These are phyloP conservation scores for Aurantiochytrium sp. DNA, from an alignment of 108 stramenopile species.

Conservation along the genomic window DNA sequence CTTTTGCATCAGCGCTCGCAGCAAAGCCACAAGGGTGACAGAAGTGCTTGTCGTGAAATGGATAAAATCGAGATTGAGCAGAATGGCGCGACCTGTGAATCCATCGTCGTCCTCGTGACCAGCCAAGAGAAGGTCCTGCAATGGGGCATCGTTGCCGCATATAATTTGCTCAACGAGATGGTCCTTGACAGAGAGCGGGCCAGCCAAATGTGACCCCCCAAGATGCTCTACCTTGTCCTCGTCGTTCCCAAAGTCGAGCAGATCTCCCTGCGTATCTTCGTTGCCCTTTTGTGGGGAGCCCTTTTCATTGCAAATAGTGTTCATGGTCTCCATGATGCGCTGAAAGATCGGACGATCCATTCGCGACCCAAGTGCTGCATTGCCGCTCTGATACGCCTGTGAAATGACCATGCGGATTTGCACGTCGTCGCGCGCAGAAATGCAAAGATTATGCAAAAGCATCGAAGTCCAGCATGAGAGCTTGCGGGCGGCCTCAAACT, in stretches of 20 bases:
- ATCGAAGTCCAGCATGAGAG: background rate
- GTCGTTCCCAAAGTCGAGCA: background rate
- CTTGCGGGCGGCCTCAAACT: background rate
- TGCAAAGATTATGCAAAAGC: background rate
- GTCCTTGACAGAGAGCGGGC: background rate
- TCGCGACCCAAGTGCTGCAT: background rate
- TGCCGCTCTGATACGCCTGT: constrained; percentile 6
- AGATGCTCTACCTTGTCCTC: background rate
- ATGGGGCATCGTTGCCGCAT: background rate
- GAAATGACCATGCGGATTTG: constrained; percentile 12
- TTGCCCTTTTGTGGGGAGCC: background rate
- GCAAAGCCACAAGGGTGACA: background rate
- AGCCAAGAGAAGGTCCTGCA: background rate
- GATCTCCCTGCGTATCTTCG: background rate
- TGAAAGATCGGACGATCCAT: background rate
- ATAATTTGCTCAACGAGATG: background rate
- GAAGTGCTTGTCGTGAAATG: background rate
- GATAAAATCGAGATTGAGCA: background rate
- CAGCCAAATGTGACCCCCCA: background rate
- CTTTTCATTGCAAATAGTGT: background rate
- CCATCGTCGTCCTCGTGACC: background rate
- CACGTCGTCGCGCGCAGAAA: background rate
- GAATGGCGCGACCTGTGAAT: background rate
- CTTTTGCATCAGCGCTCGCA: background rate
- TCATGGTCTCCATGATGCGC: background rate